Base-by-base conservation (phyloP, 192 early-diverging fungal genomes). In the Linnemannia exigua region DNA sequence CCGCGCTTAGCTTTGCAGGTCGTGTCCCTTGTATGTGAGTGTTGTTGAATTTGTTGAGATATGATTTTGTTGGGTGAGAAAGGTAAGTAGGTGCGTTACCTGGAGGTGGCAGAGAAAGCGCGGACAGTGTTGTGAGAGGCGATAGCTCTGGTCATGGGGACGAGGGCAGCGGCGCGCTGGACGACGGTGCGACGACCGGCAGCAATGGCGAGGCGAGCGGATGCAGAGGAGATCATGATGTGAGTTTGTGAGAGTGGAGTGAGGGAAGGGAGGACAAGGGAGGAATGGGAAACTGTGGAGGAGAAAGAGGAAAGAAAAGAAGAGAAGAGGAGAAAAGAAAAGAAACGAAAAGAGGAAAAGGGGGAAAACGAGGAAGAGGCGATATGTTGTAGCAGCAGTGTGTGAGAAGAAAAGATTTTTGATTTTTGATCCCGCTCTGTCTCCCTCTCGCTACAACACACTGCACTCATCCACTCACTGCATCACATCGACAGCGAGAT, bases 81-180 rank as follows among this genome's bases (percentile, higher is more conserved):
- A 54, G n/a, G 44, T 16, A 38, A 35, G 70, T 25, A 12, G 11
- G 17, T 19, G 50, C 22, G 50, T 47, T 61, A 77, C 81, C 88
- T 89, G 74, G 86, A 67, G 22, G 87, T 77, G 50, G 81, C 48
- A 63, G 89, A 86, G 87, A 89, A 88, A 41, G 89, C 41, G 71
- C 90, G 90, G 67, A 69, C 82, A 54, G 84, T 68, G 74, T 76
- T 79, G 46, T 73, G 75, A 48, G 88, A 82, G 70, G 72, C 78
- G 46, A 76, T 75, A 74, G 78, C 63, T 31, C 78, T 79, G 70
- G 84, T 46, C 61, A 80, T 68, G 48, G 84, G 84, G 6, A 80
- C 74, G 38, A 86, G 78, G 58, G 84, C 75, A 48, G 84, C 84
- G 46, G 74, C 79, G 74, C 77, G 84, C 68, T 80, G 74, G 61